Percentiles rank a stretch among this genome's conserved stretches.
phyloP scores from a whole-genome alignment of 2,329 filamentous ascomycete species.

The Monosporascus sp. region DNA sequence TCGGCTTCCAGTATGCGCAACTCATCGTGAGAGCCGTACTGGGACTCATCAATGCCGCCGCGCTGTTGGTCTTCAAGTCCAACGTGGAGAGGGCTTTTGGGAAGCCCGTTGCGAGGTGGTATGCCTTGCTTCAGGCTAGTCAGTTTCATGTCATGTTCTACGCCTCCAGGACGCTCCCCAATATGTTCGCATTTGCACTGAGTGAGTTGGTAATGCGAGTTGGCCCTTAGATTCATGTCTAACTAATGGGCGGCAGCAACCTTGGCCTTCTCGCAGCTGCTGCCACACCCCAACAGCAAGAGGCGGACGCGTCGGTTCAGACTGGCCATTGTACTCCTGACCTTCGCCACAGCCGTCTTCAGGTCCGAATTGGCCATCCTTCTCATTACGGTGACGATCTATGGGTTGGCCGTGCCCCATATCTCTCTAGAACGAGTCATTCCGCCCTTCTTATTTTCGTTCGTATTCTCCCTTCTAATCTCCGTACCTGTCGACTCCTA shows the following conservation, averaged over 20 bases:
- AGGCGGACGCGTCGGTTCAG: slow-evolving; percentile 44
- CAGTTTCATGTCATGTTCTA: slow-evolving; percentile 96
- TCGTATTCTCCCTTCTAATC: slow-evolving; percentile 58
- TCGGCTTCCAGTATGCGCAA: slow-evolving; percentile 52
- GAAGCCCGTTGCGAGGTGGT: slow-evolving; percentile 67
- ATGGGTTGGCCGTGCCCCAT: slow-evolving; percentile 46
- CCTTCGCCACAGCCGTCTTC: slow-evolving; percentile 77
- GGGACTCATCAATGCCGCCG: slow-evolving; percentile 67
- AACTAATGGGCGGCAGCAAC: slow-evolving; percentile 47
- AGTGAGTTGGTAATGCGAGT: slow-evolving; percentile 47
- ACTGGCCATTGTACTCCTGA: slow-evolving; percentile 68
- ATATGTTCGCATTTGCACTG: slow-evolving; percentile 91
- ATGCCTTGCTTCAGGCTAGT: slow-evolving; percentile 66
- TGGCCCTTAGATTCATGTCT: too few species aligned
- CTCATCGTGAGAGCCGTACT: slow-evolving; percentile 69
- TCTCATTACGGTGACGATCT: slow-evolving; percentile 61
- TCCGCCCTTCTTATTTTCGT: slow-evolving; percentile 59
- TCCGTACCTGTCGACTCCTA: slow-evolving; percentile 81
- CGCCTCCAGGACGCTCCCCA: slow-evolving; percentile 83
- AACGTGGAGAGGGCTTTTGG: slow-evolving; percentile 67
- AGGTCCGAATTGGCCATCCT: slow-evolving; percentile 84
- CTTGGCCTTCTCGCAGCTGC: slow-evolving; percentile 50
- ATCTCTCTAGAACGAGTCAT: slow-evolving; percentile 42
- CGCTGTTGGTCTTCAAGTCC: slow-evolving; percentile 61
- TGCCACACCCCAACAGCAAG: slow-evolving; percentile 30